These are phyloP conservation scores for Hypoxylon cercidicola DNA, from an alignment of 495 filamentous ascomycete genomes.

Conservation along the genomic window DNA sequence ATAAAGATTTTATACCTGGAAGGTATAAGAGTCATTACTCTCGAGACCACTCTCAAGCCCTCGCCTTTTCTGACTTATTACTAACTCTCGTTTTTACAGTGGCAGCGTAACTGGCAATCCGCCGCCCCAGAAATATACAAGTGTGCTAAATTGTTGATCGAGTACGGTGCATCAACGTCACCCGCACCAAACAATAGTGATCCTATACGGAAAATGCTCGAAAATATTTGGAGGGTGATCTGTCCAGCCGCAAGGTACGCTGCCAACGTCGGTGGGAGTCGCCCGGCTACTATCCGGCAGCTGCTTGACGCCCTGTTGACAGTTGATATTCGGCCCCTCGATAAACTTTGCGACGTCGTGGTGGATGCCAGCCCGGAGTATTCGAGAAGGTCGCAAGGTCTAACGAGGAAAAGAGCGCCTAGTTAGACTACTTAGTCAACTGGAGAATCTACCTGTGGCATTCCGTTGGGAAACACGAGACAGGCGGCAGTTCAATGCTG, in stretches of 20 bases:
- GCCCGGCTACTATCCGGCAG: no score
- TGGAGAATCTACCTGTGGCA: not conserved
- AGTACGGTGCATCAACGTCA: slow-evolving; percentile 3
- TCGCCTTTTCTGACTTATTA: no score
- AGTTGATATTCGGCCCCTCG: not conserved
- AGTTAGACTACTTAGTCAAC: not conserved
- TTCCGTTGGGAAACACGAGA: not conserved
- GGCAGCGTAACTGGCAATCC: no score
- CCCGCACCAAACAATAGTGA: not conserved
- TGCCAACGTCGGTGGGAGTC: not conserved
- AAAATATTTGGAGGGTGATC: no score
- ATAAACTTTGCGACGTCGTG: slow-evolving; percentile 2
- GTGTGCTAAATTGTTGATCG: not conserved
- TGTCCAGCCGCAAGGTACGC: not conserved
- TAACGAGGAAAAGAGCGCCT: not conserved
- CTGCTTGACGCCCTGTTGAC: no score
- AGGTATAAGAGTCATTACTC: no score
- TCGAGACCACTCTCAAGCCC: no score
- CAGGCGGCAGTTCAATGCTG: not conserved
- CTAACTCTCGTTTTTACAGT: no score
- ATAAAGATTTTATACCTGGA: no score
- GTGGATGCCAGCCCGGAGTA: not conserved
- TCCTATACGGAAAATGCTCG: not conserved
- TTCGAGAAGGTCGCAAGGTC: not conserved
- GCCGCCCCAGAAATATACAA: not conserved